A percentile compares a stretch with the other conserved stretches of the same genome.
phyloP scores from a whole-genome alignment of 495 filamentous ascomycete species.

The Neurospora tetrasperma region DNA sequence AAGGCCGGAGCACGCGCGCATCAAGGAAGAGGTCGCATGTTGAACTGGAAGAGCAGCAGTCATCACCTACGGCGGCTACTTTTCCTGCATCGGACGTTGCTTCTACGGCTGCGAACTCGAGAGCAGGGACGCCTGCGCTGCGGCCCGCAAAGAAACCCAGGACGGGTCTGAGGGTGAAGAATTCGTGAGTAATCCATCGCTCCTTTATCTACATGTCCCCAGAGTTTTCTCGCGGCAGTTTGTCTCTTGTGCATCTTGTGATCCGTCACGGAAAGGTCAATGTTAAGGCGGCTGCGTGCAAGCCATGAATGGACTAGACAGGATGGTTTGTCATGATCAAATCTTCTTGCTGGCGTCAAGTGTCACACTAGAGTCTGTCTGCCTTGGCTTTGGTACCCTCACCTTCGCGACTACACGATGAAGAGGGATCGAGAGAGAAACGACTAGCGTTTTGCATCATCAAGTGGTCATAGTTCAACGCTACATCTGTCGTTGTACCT shows the following conservation, averaged over 20 bases:
- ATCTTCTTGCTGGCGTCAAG: not conserved
- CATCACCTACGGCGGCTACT: conserved; percentile 34
- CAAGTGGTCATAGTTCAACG: not conserved
- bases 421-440: not conserved
- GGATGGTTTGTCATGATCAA: not conserved
- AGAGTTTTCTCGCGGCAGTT: not conserved
- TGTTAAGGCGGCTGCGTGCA: not conserved
- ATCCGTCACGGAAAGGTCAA: not conserved
- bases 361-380: not conserved
- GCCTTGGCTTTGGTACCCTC: not conserved
- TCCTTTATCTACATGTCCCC: not conserved
- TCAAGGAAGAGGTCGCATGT: conserved; percentile 37
- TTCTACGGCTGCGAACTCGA: conserved; percentile 38
- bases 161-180: conserved; percentile 53
- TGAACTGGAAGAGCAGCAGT: conserved; percentile 31
- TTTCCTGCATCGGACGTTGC: conserved; percentile 29
- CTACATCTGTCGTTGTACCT: not conserved
- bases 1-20: conserved; percentile 26
- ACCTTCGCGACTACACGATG: not conserved
- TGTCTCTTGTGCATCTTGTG: not conserved
- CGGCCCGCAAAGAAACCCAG: conserved; percentile 46
- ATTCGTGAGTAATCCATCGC: conserved; percentile 46
- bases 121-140: conserved; percentile 45
- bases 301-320: not conserved
- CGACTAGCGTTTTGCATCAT: not conserved